Evolutionary conservation across 1,284 basidiomycete genomes (phyloP).

Genomic region (Mycosarcoma mackinlayi): DNA sequence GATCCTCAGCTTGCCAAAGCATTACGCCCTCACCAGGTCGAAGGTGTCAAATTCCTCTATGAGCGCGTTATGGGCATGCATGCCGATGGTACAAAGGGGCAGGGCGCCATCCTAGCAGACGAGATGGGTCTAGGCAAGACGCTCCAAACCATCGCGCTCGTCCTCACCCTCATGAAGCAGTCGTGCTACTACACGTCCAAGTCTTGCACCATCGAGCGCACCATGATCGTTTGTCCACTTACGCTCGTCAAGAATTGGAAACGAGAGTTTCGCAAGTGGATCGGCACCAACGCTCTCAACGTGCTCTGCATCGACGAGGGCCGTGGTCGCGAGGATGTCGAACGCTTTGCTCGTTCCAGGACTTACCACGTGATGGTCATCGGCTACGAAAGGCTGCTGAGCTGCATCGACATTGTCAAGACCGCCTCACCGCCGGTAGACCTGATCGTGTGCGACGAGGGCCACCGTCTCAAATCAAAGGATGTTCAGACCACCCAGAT

Average conservation of each 20-base stretch:
- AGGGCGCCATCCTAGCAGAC: constrained; percentile 98
- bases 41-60: constrained; percentile 98
- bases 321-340: constrained; percentile 45
- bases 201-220: constrained; percentile 56
- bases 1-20: constrained; percentile 88
- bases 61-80: constrained; percentile 93
- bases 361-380: constrained; percentile 87
- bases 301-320: constrained; percentile 79
- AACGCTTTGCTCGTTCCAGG: constrained; percentile 68
- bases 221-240: constrained; percentile 87
- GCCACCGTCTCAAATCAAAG: constrained; percentile 92
- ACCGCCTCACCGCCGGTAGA: constrained; percentile 79
- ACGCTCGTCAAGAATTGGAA: constrained; percentile 96
- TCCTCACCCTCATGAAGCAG: constrained; percentile 61
- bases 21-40: constrained; percentile 94
- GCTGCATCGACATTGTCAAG: constrained; percentile 55
- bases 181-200: constrained; percentile 62
- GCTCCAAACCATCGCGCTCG: constrained; percentile 64
- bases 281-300: constrained; percentile 79
- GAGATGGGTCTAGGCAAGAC: constrained; percentile 81
- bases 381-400: constrained; percentile 89
- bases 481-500: constrained; percentile 90
- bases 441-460: constrained; percentile 95
- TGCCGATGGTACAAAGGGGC: constrained; percentile 77
- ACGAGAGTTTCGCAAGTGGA: constrained; percentile 91